A percentile compares a stretch with the other conserved stretches of the same genome.
Conservation (phyloP, 441 rosid genomes). For the Euphorbia neoarborescens region DNA sequence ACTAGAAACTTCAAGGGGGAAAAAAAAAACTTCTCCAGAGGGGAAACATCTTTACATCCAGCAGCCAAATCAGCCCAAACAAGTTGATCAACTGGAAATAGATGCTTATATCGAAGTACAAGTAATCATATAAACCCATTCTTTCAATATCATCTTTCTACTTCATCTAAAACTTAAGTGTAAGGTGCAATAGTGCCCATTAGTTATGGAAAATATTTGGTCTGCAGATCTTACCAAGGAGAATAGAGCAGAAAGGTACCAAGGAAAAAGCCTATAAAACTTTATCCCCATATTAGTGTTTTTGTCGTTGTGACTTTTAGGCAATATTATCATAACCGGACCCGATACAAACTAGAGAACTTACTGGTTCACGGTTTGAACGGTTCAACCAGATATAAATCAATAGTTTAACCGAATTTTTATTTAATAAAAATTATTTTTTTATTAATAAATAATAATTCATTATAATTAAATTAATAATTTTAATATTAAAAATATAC, state of each 20-base stretch:
- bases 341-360: too few species aligned
- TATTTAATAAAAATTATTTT: too few species aligned
- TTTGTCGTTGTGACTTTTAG: too few species aligned
- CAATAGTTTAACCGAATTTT: too few species aligned
- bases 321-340: too few species aligned
- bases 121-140: not conserved
- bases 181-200: not conserved
- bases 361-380: too few species aligned
- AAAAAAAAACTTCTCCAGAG: not conserved
- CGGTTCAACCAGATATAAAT: too few species aligned
- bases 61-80: not conserved
- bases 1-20: not conserved
- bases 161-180: not conserved
- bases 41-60: not conserved
- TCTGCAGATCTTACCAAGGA: not conserved
- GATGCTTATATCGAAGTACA: not conserved
- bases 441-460: too few species aligned
- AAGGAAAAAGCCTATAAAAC: not conserved
- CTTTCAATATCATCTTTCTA: not conserved
- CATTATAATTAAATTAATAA: too few species aligned
- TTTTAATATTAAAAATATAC: too few species aligned
- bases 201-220: not conserved
- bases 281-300: not conserved
- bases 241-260: not conserved
- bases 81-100: conserved; percentile 1